A percentile compares a stretch with the other conserved stretches of the same genome.
These are phyloP conservation scores for Russula abietina DNA, from an alignment of 768 basidiomycete species.

Conservation along the genomic window DNA sequence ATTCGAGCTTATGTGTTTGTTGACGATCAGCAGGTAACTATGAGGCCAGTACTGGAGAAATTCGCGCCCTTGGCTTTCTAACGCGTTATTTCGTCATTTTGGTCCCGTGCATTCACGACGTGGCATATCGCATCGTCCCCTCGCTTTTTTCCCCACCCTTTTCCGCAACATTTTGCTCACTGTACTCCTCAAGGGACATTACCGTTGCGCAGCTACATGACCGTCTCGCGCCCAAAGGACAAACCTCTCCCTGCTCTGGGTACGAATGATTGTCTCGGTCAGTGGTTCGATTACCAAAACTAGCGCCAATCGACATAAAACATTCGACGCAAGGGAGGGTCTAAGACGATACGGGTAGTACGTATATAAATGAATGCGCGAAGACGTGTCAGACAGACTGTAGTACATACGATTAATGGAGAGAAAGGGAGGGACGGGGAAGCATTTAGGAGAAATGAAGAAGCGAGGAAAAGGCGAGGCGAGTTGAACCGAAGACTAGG, in stretches of 20 bases:
- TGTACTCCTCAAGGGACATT: no score
- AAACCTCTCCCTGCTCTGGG: constrained; percentile 80
- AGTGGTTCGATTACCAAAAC: constrained; percentile 70
- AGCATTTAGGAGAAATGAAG: background rate
- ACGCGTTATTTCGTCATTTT: no score
- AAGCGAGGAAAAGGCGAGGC: background rate
- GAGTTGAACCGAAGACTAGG: background rate
- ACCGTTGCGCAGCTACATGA: no score
- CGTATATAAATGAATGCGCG: background rate
- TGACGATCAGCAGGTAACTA: no score
- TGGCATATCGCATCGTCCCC: no score
- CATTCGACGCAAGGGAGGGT: background rate
- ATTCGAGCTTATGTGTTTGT: no score
- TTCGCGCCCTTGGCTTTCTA: no score
- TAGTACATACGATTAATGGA: constrained; percentile 5
- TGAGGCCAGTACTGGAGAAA: no score
- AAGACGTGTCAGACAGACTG: background rate
- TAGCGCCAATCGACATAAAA: background rate
- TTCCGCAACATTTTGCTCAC: no score
- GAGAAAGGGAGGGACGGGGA: background rate
- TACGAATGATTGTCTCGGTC: constrained; percentile 83
- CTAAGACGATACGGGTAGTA: background rate
- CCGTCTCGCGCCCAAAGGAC: constrained; percentile 36
- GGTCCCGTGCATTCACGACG: no score
- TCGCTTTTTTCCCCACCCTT: no score